phyloP scores from a whole-genome alignment of 176 grass and related monocot genomes.

The Carex cristatella region DNA sequence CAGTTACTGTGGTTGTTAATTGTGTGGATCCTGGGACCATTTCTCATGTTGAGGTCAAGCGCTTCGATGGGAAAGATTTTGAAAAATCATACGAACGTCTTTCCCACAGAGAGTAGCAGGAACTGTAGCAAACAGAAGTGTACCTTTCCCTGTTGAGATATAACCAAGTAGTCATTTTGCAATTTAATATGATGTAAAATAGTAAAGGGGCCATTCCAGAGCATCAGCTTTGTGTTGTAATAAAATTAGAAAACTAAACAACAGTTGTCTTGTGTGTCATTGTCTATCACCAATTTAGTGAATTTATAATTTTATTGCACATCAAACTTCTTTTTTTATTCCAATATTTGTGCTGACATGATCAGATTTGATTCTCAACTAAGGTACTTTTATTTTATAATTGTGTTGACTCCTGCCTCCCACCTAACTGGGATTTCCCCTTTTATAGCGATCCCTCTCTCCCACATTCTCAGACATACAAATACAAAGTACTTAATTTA shows the following conservation, averaged over 20 bases:
- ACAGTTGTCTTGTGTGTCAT: background rate
- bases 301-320: background rate
- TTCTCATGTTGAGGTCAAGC: slow-evolving; percentile 47
- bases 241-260: background rate
- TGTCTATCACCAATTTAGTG: background rate
- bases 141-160: background rate
- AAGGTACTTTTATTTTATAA: background rate
- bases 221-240: background rate
- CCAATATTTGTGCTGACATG: background rate
- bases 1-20: slow-evolving; percentile 30
- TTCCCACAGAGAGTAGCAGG: slow-evolving; percentile 20
- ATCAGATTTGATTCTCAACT: background rate
- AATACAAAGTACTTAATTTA: background rate
- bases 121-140: background rate
- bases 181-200: background rate
- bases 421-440: background rate
- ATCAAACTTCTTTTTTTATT: background rate
- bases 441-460: background rate
- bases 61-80: slow-evolving; percentile 49
- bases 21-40: slow-evolving; percentile 70
- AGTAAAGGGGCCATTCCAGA: background rate
- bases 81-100: slow-evolving; percentile 28
- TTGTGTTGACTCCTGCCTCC: background rate
- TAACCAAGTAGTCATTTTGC: background rate
- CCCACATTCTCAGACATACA: background rate